Evolutionary conservation across 1,284 basidiomycete genomes (phyloP), one percentile per base, ranked within the genome.

Genomic region (Gastroboletus turbinatus): DNA sequence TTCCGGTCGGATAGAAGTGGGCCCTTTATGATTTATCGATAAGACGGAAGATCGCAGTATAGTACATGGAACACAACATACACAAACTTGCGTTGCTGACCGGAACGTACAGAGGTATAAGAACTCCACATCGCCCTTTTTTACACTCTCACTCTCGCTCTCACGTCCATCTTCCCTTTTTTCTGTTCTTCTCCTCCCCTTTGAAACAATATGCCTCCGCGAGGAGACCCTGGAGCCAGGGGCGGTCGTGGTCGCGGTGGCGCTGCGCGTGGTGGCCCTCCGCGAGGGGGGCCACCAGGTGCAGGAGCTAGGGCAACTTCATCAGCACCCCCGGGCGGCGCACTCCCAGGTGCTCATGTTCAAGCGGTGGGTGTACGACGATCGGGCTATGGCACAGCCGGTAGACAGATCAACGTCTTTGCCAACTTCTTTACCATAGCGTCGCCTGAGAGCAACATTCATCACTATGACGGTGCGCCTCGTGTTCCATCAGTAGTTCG

Each of bases 381-480:
- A 30, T 79, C 84, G 40, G 79, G 77, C 32, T 85, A 80, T 63
- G 89, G 87, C 23, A 77, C 74, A 2, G 75, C 76, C 9, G 89
- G 89, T 7, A 76, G 71, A 39, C 59, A 68, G 5, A 67, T 84
- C 8, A 70, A 71, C 11, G 82, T 91, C n/a, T 73, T 64, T 30
- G 83, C 87, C 25, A 91, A 91, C 65, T 85, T 85, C 53, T 91
- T 88, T 60, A 65, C 65, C 30, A 80, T 83, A 3, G 74, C 77
- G 0, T 82, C 88, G 11, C 83, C 88, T 0, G 78, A 85, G 30
- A 71, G 66, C 0, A 79, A 82, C 19, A 89, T 90, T 29, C 78
- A 85, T 56, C 88, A 91, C 60, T 91, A 91, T 63, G 88, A 91
- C 67, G 84, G 88, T 87, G 60, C 55, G 84, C 67, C 60, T 19